phyloP scores from a whole-genome alignment of 148 eudicot species.

The Vaccinium myrtillus region DNA sequence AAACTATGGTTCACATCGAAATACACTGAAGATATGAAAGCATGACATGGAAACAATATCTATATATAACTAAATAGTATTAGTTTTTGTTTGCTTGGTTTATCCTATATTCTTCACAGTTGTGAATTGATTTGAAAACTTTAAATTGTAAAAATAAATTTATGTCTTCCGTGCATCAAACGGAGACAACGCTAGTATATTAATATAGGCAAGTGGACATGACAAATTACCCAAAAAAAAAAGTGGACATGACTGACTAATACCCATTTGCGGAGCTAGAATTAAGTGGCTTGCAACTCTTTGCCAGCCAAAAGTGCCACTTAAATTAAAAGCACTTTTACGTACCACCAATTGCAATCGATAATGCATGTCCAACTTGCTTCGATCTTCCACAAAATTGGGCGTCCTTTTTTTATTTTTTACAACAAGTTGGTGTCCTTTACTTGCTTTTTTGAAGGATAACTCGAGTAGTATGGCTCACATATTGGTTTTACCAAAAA shows the following conservation, averaged over 20 bases:
- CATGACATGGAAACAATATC: no score
- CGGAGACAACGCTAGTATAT: no score
- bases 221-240: no score
- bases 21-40: no score
- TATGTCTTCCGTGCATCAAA: no score
- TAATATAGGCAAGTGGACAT: background rate
- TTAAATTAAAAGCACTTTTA: background rate
- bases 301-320: background rate
- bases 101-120: no score
- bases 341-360: background rate
- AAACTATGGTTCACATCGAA: no score
- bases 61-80: no score
- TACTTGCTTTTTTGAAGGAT: background rate
- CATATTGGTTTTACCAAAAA: no score
- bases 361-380: slow-evolving; percentile 8
- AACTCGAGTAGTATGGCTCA: background rate
- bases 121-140: no score
- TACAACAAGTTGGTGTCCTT: background rate
- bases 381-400: background rate
- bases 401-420: background rate
- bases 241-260: background rate
- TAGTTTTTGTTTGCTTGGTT: no score
- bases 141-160: no score
- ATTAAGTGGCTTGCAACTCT: slow-evolving; percentile 7
- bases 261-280: background rate